These are phyloP conservation scores for Tricholoma furcatifolium DNA, from an alignment of 768 basidiomycete species.

Conservation along the genomic window DNA sequence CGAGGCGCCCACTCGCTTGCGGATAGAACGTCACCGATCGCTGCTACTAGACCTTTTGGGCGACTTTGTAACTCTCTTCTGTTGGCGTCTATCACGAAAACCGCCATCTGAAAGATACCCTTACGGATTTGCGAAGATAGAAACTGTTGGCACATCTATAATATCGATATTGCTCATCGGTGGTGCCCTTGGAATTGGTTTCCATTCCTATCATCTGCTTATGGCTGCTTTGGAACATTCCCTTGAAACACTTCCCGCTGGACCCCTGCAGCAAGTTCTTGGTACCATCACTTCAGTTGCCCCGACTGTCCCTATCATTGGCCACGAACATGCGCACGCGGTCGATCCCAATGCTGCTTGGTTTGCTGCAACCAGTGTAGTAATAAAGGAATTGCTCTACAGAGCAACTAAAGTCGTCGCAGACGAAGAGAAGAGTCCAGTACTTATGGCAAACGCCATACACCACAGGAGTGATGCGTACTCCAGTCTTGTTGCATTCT, in stretches of 20 bases:
- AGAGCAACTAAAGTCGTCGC: conserved; percentile 87
- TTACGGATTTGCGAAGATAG: conserved; percentile 91
- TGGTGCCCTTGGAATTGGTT: conserved; percentile 80
- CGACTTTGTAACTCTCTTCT: conserved; percentile 88
- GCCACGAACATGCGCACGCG: conserved; percentile 56
- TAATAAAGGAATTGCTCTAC: conserved; percentile 93
- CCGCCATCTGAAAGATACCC: conserved; percentile 82
- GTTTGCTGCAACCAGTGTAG: conserved; percentile 83
- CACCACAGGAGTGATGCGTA: conserved; percentile 98
- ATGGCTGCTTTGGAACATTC: conserved; percentile 69
- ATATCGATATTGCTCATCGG: conserved; percentile 85
- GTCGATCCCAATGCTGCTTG: conserved; percentile 96
- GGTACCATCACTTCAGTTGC: conserved; percentile 53
- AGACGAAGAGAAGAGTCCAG: conserved; percentile 86
- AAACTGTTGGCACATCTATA: conserved; percentile 90
- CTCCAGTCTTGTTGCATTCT: conserved; percentile 86
- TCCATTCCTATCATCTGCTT: conserved; percentile 88
- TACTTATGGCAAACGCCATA: conserved; percentile 92
- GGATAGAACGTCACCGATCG: conserved; percentile 5
- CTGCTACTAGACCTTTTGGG: conserved; percentile 66
- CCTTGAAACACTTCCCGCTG: conserved; percentile 61
- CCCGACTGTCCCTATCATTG: conserved; percentile 49
- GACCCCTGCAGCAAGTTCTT: conserved; percentile 63
- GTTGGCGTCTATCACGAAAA: conserved; percentile 81
- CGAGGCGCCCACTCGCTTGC: background rate